Evolutionary conservation across 495 filamentous ascomycete species (phyloP).

Genomic region (Podospora didyma): DNA sequence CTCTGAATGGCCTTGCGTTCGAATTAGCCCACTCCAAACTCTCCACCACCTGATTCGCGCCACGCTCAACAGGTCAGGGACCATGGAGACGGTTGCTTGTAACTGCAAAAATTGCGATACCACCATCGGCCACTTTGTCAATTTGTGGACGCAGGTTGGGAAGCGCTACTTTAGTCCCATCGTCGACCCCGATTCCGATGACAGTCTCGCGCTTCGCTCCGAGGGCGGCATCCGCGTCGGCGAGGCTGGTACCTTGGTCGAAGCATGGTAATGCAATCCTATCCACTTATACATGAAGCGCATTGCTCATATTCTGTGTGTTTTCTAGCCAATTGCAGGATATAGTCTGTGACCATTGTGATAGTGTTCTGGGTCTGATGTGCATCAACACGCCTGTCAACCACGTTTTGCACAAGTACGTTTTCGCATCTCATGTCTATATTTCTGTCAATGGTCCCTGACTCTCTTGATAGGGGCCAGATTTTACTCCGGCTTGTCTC

Average conservation of each 20-base stretch:
- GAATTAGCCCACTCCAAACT: too few species aligned
- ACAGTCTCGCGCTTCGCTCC: constrained; percentile 6
- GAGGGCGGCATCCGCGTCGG: constrained; percentile 20
- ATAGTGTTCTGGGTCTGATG: constrained; percentile 22
- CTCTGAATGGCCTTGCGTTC: too few species aligned
- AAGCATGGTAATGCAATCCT: constrained; percentile 27
- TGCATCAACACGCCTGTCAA: constrained; percentile 29
- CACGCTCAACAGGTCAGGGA: too few species aligned
- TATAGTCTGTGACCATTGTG: constrained; percentile 27
- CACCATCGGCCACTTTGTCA: constrained; percentile 33
- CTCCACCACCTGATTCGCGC: too few species aligned
- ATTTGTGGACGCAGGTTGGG: constrained; percentile 43
- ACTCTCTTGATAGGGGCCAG: constrained; percentile 20
- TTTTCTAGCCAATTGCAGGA: constrained; percentile 26
- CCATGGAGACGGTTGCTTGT: constrained; percentile 26
- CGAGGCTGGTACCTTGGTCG: constrained; percentile 28
- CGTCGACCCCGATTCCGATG: constrained; percentile 14
- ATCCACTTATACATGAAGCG: background rate
- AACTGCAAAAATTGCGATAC: constrained; percentile 36
- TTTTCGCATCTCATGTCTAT: background rate
- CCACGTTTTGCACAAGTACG: constrained; percentile 34
- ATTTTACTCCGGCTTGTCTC: constrained; percentile 21
- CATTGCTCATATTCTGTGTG: background rate
- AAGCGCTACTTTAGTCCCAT: constrained; percentile 40
- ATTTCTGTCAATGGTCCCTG: background rate